Base-by-base conservation (phyloP, 1,139 yeast species). In the Magnusiomyces fungicola region DNA sequence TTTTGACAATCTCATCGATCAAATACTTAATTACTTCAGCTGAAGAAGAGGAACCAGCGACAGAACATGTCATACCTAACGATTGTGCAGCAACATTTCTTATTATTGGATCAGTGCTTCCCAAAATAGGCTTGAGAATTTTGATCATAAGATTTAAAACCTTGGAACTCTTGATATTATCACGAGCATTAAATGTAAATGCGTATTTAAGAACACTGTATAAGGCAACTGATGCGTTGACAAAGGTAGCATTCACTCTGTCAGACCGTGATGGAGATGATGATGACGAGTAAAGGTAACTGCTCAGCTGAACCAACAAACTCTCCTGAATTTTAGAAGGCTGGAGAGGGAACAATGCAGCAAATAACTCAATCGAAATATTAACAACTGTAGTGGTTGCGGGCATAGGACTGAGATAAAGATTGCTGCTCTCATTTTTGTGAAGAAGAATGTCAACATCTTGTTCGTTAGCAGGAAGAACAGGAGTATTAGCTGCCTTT, bases 251-350 rank as follows among this genome's bases (percentile, higher is more conserved):
- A 39, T 41, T 32, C 4, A 48, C 42, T 34, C 53, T 24, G 7
- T 49, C 49, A 21, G 43, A 36, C 19, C 36, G 44, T 9, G 43
- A 43, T 7, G 32, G 14, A 10, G 48, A 33, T 7, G 47, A 37
- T n/a, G 23, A 33, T 12, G 46, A 30, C 14, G 49, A 37, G 19
- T 41, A 43, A 12, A 79, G 56, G 6, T 82, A 77, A 2, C 81
- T 71, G 57, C 90, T 74, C 54, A 92, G 69, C 53, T 83, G 89
- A 57, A 90, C 97, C 44, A 92, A 66, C 34, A 92, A 73, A 1
- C 97, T 88, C 51, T 84, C 82, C 61, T 92, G 97, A 50, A 92
- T 84, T 55, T 88, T 86, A 9, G 79, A 67, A n/a, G 90, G 79
- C 58, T 92, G 75, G 53, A 75, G 72, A 0, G 95, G 88, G 57